Evolutionary conservation across 1,284 basidiomycete genomes (phyloP), one percentile per base, ranked within the genome.

Genomic region (Boletus hoseneyae): DNA sequence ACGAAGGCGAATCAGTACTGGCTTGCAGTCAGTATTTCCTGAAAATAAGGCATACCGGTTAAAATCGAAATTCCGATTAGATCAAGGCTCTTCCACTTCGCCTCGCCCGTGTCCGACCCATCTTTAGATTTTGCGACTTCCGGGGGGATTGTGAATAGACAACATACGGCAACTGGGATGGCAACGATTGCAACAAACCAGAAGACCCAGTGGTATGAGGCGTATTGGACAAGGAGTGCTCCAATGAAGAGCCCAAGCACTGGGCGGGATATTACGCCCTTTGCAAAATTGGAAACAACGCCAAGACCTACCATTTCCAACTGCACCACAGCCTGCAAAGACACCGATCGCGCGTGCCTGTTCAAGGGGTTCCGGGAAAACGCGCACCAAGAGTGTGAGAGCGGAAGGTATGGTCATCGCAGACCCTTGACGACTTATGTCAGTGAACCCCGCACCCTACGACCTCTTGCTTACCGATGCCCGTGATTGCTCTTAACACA

Each of bases 341-440:
- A 73, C 56, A 13, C 68, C 69, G 33, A 79, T 71, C 1, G 75
- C 77, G 27, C 70, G 70, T 33, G 75, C 69, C 58, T 78, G 77
- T 55, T 73, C 69, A 2, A 53, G 51, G 4, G 74, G 69, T 23
- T 76, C 70, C 1, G 74, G 70, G 57, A 78, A 78, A 42, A 74
- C 60, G 23, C 67, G 67, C 11, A 78, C 73, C 23, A 79, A 66
- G 16, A 78, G 68, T 21, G 70, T 64, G 18, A 79, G 58, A 4
- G 77, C 71, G 10, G 77, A 78, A 0, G 77, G 77, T 47, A 78
- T 75, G 5, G 73, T 71, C 64, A 76, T 63, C 4, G 74, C 67
- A 18, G 70, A 72, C 7, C 68, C 75, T 73, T 19, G 15, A 36
- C 4, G 6, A n/a, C n/a, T n/a, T 4, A 8, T 12, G 11, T 67